A percentile compares a stretch with the other conserved stretches of the same genome.
Evolutionary conservation across 352 stramenopile species (phyloP).

Genomic region (Pythium rishiriense): DNA sequence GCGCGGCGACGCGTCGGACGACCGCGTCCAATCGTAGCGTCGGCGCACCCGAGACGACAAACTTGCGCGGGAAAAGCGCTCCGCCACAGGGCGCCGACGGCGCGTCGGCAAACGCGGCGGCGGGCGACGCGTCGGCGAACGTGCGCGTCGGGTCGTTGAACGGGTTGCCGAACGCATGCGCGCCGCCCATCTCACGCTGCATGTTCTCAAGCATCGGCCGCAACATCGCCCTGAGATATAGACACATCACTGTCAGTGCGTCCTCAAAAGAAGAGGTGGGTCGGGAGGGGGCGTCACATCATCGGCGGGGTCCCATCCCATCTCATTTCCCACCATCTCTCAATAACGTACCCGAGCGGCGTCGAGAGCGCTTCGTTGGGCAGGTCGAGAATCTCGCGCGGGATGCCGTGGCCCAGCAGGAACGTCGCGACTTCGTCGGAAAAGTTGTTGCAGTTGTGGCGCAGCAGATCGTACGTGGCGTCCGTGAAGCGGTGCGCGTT

Average conservation of each 20-base stretch:
- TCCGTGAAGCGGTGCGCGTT: constrained; percentile 84
- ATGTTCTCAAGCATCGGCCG: constrained; percentile 84
- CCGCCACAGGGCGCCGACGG: neutral
- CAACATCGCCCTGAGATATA: constrained; percentile 59
- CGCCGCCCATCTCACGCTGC: constrained; percentile 70
- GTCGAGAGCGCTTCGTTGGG: constrained; percentile 87
- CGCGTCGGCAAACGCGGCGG: constrained; percentile 10
- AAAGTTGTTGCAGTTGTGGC: constrained; percentile 98
- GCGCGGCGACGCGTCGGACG: constrained; percentile 37
- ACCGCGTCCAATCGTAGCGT: constrained; percentile 53
- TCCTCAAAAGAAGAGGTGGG: neutral
- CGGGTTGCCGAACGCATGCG: constrained; percentile 63
- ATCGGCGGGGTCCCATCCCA: neutral
- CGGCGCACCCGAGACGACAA: constrained; percentile 56
- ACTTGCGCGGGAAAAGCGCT: constrained; percentile 36
- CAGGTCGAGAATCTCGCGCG: constrained; percentile 89
- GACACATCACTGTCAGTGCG: neutral
- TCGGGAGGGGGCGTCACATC: too few species aligned
- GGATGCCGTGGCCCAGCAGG: constrained; percentile 86
- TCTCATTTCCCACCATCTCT: neutral
- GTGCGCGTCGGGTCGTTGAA: constrained; percentile 66
- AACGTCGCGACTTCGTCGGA: constrained; percentile 90
- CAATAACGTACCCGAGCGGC: constrained; percentile 77
- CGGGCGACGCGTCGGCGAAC: constrained; percentile 9
- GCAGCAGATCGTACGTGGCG: constrained; percentile 93